Percentiles rank a stretch among this genome's conserved stretches.
Evolutionary conservation across 768 basidiomycete species (phyloP).

Genomic region (Lentinula sp.): DNA sequence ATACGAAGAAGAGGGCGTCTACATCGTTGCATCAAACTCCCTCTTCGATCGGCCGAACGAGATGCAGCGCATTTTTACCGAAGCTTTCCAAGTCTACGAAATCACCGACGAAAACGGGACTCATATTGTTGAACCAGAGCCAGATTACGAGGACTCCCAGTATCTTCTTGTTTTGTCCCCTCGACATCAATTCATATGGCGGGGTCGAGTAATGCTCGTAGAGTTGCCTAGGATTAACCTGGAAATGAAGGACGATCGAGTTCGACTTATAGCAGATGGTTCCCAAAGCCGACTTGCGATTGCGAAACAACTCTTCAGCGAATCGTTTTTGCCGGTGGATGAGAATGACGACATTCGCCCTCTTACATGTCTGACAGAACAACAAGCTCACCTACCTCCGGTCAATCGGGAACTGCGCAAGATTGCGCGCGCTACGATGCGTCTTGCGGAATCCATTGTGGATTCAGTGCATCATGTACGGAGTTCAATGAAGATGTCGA

Average conservation of each 20-base stretch:
- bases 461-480: conserved; percentile 88
- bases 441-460: conserved; percentile 88
- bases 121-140: conserved; percentile 21
- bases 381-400: conserved; percentile 84
- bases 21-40: conserved; percentile 77
- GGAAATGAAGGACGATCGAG: conserved; percentile 79
- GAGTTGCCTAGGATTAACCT: conserved; percentile 73
- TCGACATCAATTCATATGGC: conserved; percentile 84
- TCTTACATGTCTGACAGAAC: conserved; percentile 57
- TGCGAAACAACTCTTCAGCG: conserved; percentile 74
- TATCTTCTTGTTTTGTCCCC: conserved; percentile 89
- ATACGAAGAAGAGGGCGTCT: conserved; percentile 87
- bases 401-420: conserved; percentile 89
- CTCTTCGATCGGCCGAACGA: conserved; percentile 72
- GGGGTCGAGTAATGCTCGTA: conserved; percentile 77
- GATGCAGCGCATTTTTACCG: conserved; percentile 74
- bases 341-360: conserved; percentile 53
- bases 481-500: conserved; percentile 49
- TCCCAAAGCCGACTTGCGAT: conserved; percentile 66
- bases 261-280: conserved; percentile 90
- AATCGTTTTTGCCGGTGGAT: conserved; percentile 54
- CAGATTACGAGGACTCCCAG: conserved; percentile 51
- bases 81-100: conserved; percentile 80
- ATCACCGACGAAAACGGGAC: conserved; percentile 49
- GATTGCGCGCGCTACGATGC: conserved; percentile 84